A percentile compares a stretch with the other conserved stretches of the same genome.
These are phyloP conservation scores for Rhodotorula sp. DNA, from an alignment of 1,284 basidiomycete species.

Conservation along the genomic window DNA sequence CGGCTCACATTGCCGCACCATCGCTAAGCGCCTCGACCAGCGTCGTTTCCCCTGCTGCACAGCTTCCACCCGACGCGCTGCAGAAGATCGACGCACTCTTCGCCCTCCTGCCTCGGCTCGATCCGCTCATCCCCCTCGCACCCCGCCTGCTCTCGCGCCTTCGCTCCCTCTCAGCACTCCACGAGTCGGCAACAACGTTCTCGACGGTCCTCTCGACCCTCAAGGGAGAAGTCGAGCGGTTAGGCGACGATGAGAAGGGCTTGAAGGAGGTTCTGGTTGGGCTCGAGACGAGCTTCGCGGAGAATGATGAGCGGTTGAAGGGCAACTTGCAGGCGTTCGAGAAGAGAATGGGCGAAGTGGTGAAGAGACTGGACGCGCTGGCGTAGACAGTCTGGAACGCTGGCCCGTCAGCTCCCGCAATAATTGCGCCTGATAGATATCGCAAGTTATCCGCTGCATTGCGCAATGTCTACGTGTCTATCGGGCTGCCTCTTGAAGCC, in stretches of 20 bases:
- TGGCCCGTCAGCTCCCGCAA: neutral
- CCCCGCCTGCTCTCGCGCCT: conserved; percentile 86
- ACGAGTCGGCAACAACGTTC: conserved; percentile 76
- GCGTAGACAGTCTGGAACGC: neutral
- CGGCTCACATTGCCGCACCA: conserved; percentile 34
- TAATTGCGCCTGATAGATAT: neutral
- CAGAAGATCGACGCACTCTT: conserved; percentile 61
- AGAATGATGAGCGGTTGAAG: conserved; percentile 68
- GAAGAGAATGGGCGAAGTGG: conserved; percentile 59
- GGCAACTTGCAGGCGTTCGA: conserved; percentile 72
- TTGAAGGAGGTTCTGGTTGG: conserved; percentile 63
- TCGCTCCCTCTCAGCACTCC: conserved; percentile 75
- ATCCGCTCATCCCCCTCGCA: conserved; percentile 82
- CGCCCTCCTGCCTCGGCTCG: conserved; percentile 72
- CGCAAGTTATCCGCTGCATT: too few relatives aligned
- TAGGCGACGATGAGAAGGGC: conserved; percentile 64
- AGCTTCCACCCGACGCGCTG: conserved; percentile 56
- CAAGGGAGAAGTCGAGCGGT: conserved; percentile 62
- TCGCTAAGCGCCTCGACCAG: conserved; percentile 37
- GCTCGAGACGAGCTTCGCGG: conserved; percentile 52
- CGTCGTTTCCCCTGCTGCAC: conserved; percentile 18
- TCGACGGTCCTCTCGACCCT: conserved; percentile 38
- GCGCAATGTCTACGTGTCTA: too few relatives aligned
- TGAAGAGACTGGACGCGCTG: conserved; percentile 20
- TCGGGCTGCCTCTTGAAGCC: too few relatives aligned